These are phyloP conservation scores for Hypoxylon perforatum DNA, from an alignment of 495 filamentous ascomycete genomes.

Conservation along the genomic window DNA sequence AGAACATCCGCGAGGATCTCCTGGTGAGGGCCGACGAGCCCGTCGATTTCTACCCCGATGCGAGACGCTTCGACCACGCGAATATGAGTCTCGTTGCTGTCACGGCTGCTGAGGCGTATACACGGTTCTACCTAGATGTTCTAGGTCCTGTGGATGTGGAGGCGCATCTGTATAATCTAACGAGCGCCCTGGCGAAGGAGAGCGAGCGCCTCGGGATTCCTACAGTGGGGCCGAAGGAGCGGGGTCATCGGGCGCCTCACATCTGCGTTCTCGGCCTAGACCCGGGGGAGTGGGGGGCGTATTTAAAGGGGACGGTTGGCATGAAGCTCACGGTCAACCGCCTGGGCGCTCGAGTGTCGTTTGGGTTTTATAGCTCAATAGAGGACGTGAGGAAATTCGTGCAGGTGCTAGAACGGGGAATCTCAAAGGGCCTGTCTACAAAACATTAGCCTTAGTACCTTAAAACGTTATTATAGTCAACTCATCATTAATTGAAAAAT, in stretches of 20 bases:
- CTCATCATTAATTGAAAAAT: too few species aligned
- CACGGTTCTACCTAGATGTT: conserved; percentile 33
- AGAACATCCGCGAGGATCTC: conserved; percentile 13
- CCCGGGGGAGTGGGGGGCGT: conserved; percentile 19
- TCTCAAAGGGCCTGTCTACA: conserved; percentile 9
- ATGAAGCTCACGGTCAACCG: conserved; percentile 28
- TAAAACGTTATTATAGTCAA: too few species aligned
- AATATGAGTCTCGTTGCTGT: conserved; percentile 36
- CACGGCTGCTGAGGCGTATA: conserved; percentile 30
- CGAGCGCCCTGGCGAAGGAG: conserved; percentile 15
- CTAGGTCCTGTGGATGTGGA: conserved; percentile 33
- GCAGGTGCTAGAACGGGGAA: conserved; percentile 9
- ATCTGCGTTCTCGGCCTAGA: conserved; percentile 32
- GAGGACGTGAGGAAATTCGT: conserved; percentile 37
- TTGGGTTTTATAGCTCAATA: conserved; percentile 37
- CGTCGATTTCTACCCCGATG: conserved; percentile 17
- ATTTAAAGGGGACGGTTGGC: conserved; percentile 12
- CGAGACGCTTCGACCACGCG: conserved; percentile 39
- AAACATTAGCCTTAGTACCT: background rate
- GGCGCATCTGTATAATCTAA: conserved; percentile 29
- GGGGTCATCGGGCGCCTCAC: conserved; percentile 31
- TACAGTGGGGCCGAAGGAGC: conserved; percentile 20
- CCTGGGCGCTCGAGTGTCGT: conserved; percentile 36
- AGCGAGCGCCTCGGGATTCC: conserved; percentile 26
- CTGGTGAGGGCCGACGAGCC: conserved; percentile 12